Base-by-base conservation (phyloP, 768 basidiomycete species). In the Phlebiopsis flavidoalba region DNA sequence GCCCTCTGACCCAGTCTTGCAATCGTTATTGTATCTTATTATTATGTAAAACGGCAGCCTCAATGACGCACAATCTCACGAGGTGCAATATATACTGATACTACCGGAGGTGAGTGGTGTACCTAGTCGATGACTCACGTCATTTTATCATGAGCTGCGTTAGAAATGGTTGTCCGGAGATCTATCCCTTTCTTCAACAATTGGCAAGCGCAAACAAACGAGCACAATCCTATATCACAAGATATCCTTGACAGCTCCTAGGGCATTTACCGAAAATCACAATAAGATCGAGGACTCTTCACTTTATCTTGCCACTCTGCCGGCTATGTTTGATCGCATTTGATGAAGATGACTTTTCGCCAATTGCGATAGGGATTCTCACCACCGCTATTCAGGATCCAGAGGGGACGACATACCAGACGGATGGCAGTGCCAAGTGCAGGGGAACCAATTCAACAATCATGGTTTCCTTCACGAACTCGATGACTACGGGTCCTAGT, bases 11-110 rank as follows among this genome's bases (percentile, higher is more conserved):
- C 70, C 72, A 58, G 71, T 74, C 52, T 67, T 66, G n/a, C 75
- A 76, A 58, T 77, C 77, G 1, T 53, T 78, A 7, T 77, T 77
- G n/a, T n/a, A 63, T 72, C 75, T 11, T 78, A 78, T 55, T 40
- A 78, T 10, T 64, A 70, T 10, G 58, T 78, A 4, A n/a, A n/a
- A 63, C 67, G 7, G 74, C 70, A 5, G 46, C 24, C 5, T 64
- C 76, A 0, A 65, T 14, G 76, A 78, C 52, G 73, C 70, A 8
- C 60, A 63, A 12, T 24, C 67, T 14, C 77, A 78, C 59, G 8
- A 26, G 10, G 71, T 76, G 5, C 72, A 77, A 64, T 78, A 3
- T 78, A 77, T 58, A 70, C 75, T 0, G 77, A 78, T 60, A 72
- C 77, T 47, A 76, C 70, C 52, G 74, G 66, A 63, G 76, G 75